Evolutionary conservation across 768 basidiomycete genomes (phyloP).

Genomic region (Pholiota microspora): DNA sequence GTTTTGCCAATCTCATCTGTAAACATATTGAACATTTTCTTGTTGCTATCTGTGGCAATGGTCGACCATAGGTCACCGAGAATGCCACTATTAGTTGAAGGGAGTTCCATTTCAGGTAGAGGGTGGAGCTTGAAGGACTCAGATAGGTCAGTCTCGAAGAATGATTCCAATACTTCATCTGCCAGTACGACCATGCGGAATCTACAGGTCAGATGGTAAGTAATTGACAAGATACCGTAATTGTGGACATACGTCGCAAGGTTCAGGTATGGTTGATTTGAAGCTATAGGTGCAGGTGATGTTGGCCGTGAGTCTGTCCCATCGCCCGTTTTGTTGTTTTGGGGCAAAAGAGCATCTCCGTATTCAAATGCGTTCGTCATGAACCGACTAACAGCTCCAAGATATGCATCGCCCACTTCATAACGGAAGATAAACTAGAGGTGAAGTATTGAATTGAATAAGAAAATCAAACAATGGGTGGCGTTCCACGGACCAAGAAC

Average conservation of each 20-base stretch:
- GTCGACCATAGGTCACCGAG: constrained; percentile 86
- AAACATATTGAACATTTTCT: constrained; percentile 89
- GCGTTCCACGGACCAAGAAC: constrained; percentile 60
- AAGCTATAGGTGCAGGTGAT: constrained; percentile 49
- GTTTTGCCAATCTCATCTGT: constrained; percentile 94
- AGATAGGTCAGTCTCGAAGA: constrained; percentile 92
- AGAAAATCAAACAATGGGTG: background rate
- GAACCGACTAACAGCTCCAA: constrained; percentile 94
- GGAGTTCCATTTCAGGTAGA: constrained; percentile 65
- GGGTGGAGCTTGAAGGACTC: constrained; percentile 82
- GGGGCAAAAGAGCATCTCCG: constrained; percentile 86
- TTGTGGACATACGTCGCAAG: constrained; percentile 65
- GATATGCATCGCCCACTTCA: constrained; percentile 94
- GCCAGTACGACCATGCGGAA: constrained; percentile 99
- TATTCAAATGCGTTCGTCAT: constrained; percentile 99
- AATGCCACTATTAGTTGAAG: constrained; percentile 56
- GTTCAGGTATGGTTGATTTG: constrained; percentile 91
- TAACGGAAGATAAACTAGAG: constrained; percentile 94
- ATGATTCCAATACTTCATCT: constrained; percentile 93
- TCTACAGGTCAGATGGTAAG: constrained; percentile 32
- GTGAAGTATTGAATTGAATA: constrained; percentile 4
- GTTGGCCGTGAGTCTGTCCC: constrained; percentile 24
- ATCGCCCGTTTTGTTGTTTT: constrained; percentile 32
- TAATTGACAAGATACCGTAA: background rate
- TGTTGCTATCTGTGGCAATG: constrained; percentile 89